Evolutionary conservation across 192 early-diverging fungal species (phyloP).

Genomic region (Podila horticola): DNA sequence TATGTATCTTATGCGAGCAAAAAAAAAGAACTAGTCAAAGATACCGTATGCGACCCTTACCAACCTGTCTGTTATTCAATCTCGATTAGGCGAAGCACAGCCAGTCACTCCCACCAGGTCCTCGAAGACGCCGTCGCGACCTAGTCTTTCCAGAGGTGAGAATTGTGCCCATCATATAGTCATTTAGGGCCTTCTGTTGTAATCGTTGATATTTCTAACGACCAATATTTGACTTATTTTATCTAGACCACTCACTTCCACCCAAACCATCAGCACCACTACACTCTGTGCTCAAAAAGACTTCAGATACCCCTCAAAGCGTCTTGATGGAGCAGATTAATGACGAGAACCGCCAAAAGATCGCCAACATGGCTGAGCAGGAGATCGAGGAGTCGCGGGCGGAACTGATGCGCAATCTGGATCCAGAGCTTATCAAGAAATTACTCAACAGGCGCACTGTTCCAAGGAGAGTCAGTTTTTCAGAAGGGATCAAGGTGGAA

Average conservation of each 20-base stretch:
- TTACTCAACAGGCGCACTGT: constrained; percentile 56
- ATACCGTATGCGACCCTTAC: no score
- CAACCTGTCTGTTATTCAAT: neutral
- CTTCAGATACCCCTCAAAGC: constrained; percentile 22
- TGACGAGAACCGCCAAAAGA: constrained; percentile 58
- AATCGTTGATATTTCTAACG: neutral
- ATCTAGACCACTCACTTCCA: constrained; percentile 9
- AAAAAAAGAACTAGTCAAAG: no score
- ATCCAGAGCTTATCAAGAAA: constrained; percentile 71
- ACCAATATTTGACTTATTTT: neutral
- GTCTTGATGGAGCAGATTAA: constrained; percentile 60
- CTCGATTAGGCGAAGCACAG: neutral
- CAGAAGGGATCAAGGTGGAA: constrained; percentile 33
- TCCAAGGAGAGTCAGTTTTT: constrained; percentile 44
- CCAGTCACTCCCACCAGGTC: constrained; percentile 9
- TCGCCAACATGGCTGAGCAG: constrained; percentile 72
- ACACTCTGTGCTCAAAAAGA: constrained; percentile 45
- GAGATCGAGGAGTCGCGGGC: constrained; percentile 77
- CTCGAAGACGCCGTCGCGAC: neutral
- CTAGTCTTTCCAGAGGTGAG: neutral
- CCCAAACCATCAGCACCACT: constrained; percentile 11
- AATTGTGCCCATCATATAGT: neutral
- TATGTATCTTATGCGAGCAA: neutral
- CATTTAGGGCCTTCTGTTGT: neutral
- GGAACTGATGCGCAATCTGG: constrained; percentile 72